phyloP scores from a whole-genome alignment of 1,284 basidiomycete genomes.

The Vanrija humicola region DNA sequence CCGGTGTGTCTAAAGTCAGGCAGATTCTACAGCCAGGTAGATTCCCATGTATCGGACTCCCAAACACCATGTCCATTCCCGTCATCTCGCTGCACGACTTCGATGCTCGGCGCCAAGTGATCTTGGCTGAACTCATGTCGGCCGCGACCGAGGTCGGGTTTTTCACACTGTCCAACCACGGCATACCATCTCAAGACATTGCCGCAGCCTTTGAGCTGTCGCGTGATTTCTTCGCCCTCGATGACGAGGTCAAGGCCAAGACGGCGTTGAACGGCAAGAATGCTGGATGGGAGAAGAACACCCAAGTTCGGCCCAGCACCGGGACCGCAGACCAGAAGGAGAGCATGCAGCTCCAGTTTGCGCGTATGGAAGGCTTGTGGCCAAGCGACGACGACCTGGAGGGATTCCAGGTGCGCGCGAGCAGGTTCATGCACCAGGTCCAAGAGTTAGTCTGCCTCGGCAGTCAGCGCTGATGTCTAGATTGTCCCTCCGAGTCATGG shows the following conservation, averaged over 20 bases:
- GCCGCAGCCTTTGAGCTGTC: conserved; percentile 11
- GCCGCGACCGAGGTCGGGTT: conserved; percentile 33
- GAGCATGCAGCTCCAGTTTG: conserved; percentile 24
- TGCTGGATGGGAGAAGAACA: conserved; percentile 19
- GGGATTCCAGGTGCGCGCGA: conserved; percentile 17
- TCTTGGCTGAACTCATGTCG: conserved; percentile 27
- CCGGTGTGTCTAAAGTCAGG: no score
- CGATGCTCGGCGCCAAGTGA: conserved; percentile 25
- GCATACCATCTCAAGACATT: conserved; percentile 9
- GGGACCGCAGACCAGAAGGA: conserved; percentile 19
- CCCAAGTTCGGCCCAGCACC: conserved; percentile 15
- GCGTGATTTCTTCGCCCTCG: conserved; percentile 12
- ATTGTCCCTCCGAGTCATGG: conserved; percentile 30
- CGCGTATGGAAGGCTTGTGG: conserved; percentile 36
- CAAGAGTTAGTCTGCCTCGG: conserved; percentile 17
- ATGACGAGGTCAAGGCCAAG: conserved; percentile 10
- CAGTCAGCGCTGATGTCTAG: conserved; percentile 13
- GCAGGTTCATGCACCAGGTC: conserved; percentile 28
- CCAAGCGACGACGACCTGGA: conserved; percentile 21
- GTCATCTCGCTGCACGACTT: conserved; percentile 36
- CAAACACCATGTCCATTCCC: conserved; percentile 18
- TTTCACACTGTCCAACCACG: conserved; percentile 18
- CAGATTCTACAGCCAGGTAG: no score
- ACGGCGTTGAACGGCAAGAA: conserved; percentile 17
- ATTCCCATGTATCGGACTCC: no score